Conservation (phyloP, 257 asterid species). For the Rhazya stricta region DNA sequence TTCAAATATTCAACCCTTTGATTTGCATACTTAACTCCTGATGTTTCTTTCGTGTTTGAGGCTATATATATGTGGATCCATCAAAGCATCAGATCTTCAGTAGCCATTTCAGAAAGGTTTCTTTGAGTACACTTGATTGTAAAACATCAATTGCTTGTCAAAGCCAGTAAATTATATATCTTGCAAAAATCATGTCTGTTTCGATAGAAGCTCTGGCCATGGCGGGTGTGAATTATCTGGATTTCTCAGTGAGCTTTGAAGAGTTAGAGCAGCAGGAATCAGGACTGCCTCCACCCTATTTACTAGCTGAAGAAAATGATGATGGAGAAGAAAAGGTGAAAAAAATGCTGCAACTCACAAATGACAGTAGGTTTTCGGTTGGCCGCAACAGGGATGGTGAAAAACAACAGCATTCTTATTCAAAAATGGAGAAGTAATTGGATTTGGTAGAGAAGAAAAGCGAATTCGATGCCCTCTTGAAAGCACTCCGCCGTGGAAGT, state of each 20-base stretch:
- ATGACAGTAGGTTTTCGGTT: neutral
- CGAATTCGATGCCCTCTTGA: no score
- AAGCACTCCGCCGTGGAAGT: no score
- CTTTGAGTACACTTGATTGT: no score
- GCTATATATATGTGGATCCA: neutral
- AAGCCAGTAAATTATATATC: neutral
- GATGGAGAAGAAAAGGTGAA: neutral
- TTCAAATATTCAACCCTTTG: neutral
- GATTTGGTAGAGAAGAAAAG: neutral
- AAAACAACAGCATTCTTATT: neutral
- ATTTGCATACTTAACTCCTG: neutral
- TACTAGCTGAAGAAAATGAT: conserved; percentile 27
- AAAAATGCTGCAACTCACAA: neutral
- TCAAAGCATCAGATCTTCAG: neutral
- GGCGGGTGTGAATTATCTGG: conserved; percentile 33
- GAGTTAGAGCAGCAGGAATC: conserved; percentile 29
- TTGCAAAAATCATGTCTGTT: conserved; percentile 16
- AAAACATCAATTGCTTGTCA: no score
- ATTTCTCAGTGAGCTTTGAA: conserved; percentile 20
- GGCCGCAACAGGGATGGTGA: neutral
- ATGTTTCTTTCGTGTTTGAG: neutral
- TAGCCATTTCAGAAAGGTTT: no score
- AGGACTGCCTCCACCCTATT: conserved; percentile 25
- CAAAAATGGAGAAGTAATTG: neutral
- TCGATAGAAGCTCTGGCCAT: conserved; percentile 55